Base-by-base conservation (phyloP, 352 stramenopile species). In the Pythium folliculosum region DNA sequence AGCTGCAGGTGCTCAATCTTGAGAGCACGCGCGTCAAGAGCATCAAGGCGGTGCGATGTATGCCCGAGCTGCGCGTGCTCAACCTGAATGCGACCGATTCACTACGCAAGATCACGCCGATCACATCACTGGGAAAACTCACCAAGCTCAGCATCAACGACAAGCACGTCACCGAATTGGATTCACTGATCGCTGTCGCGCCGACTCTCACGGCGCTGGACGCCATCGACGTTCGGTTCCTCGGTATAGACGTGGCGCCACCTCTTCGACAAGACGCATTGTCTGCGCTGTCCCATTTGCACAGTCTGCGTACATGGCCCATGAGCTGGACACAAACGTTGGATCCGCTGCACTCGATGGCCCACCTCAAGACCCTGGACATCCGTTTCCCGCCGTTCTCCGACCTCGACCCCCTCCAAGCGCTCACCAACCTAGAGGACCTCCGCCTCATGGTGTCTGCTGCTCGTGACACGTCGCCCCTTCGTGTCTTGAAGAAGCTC, bases 281-380 rank as follows among this genome's bases (percentile, higher is more conserved):
- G 1, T 62, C 61, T 1, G 22, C 43, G 1, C 44, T 68, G 5
- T 44, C 30, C 5, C 22, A 16, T 13, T 44, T 68, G 2, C 19
- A 58, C 19, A 49, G 32, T 10, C 32, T 68, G 16, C 52, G 44
- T 1, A 68, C 61, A 38, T 67, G 60, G 60, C 60, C 60, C 2
- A 60, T 67, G 32, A 67, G 60, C 51, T 67, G 60, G 60, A 60
- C 53, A 27, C 60, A 67, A 30, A 60, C 60, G 40, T 51, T 67
- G 12, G 60, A 61, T 3, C 60, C 60, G n/a, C 40, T 67, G 2
- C 6, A 21, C 10, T 19, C 51, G 16, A 23, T 67, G 8, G 44
- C 17, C 7, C 25, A 56, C 8, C 51, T 67, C 10, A 60, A 47
- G n/a, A 30, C 19, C 2, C 50, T 67, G 1, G 60, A 67, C 13